These are phyloP conservation scores for Onygena corvina DNA, from an alignment of 2,329 filamentous ascomycete species.

Conservation along the genomic window DNA sequence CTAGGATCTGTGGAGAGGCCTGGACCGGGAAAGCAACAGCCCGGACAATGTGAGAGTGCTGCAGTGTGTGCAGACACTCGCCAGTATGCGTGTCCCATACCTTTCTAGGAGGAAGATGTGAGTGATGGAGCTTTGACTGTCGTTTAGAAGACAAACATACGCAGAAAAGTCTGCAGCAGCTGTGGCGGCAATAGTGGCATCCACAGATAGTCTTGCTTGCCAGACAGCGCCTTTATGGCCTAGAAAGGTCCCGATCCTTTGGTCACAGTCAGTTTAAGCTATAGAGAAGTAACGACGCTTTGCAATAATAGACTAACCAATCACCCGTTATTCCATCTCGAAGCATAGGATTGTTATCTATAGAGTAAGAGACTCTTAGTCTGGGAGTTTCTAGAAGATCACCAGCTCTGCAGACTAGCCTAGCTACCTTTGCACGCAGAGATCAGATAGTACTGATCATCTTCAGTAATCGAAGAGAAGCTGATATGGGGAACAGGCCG, in stretches of 20 bases:
- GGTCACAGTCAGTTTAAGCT: slow-evolving; percentile 5
- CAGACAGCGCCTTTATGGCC: slow-evolving; percentile 97
- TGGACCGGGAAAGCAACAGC: slow-evolving; percentile 81
- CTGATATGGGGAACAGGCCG: slow-evolving; percentile 81
- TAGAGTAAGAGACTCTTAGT: slow-evolving; percentile 7
- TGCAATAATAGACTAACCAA: slow-evolving; percentile 46
- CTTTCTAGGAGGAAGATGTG: slow-evolving; percentile 48
- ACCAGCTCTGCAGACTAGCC: neutral
- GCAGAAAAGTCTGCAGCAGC: slow-evolving; percentile 93
- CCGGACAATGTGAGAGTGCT: slow-evolving; percentile 91
- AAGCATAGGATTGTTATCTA: slow-evolving; percentile 97
- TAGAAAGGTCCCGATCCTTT: slow-evolving; percentile 86
- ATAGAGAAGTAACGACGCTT: slow-evolving; percentile 1
- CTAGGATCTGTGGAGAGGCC: slow-evolving; percentile 64
- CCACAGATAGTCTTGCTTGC: slow-evolving; percentile 82
- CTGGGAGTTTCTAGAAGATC: neutral
- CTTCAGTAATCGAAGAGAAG: slow-evolving; percentile 73
- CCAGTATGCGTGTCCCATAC: slow-evolving; percentile 96
- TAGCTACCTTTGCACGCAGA: slow-evolving; percentile 76
- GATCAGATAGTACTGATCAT: slow-evolving; percentile 80
- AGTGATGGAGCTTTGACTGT: slow-evolving; percentile 6
- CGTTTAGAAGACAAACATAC: slow-evolving; percentile 40
- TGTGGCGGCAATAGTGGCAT: slow-evolving; percentile 79
- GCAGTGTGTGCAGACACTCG: slow-evolving; percentile 72
- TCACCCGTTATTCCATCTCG: slow-evolving; percentile 91